phyloP scores from a whole-genome alignment of 768 basidiomycete species.

The Gymnopilus junonius region DNA sequence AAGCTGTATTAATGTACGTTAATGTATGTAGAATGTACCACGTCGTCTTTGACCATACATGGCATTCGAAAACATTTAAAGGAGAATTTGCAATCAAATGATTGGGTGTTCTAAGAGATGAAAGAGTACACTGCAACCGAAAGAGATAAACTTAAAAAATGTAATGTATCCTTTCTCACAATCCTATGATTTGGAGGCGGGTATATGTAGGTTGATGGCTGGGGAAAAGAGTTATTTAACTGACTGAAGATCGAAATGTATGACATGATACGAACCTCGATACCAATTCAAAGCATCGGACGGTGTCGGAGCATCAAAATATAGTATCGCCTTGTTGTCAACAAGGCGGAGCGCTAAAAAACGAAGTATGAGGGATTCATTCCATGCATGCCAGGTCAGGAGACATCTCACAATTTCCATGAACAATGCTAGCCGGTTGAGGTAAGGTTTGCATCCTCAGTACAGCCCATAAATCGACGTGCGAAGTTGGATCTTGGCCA shows the following conservation, averaged over 20 bases:
- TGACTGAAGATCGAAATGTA: background rate
- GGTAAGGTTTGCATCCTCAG: conserved; percentile 93
- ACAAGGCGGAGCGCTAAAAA: conserved; percentile 78
- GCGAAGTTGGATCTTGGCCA: conserved; percentile 72
- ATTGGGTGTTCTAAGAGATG: conserved; percentile 24
- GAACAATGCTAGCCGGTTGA: conserved; percentile 88
- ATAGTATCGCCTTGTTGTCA: conserved; percentile 90
- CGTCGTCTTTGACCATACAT: background rate
- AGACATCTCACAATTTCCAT: conserved; percentile 68
- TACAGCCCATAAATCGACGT: conserved; percentile 95
- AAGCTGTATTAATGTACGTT: background rate
- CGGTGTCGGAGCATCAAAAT: conserved; percentile 84
- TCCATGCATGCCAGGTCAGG: background rate
- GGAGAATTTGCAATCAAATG: conserved; percentile 24
- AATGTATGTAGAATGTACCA: background rate
- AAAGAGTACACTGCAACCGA: conserved; percentile 18
- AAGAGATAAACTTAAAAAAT: conserved; percentile 12
- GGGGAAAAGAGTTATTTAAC: background rate
- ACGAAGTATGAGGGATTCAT: background rate
- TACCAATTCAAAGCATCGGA: conserved; percentile 91
- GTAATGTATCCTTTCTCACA: conserved; percentile 6
- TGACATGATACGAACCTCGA: conserved; percentile 59
- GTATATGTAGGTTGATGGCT: conserved; percentile 92
- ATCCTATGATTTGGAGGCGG: conserved; percentile 71
- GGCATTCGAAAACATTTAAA: background rate